Percentiles rank a stretch among this genome's conserved stretches.
Evolutionary conservation across 106 monocot genomes (phyloP).

Genomic region (Dendrobium huoshanense): DNA sequence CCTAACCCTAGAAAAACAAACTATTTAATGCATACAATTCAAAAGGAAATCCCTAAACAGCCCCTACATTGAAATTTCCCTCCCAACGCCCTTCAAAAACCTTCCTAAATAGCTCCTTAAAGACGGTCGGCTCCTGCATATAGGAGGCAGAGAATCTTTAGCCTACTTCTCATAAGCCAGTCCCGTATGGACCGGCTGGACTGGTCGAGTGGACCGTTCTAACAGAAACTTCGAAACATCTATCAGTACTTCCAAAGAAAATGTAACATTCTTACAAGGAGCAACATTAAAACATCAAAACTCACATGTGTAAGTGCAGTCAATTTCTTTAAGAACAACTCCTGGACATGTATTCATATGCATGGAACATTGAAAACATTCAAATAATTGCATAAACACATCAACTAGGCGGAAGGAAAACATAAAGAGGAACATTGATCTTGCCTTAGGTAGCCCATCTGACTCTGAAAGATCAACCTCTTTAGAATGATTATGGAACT

Average conservation of each 20-base stretch:
- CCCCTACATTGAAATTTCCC: too few relatives aligned
- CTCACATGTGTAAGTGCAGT: background rate
- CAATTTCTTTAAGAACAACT: background rate
- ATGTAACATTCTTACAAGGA: background rate
- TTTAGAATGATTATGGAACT: conserved; percentile 39
- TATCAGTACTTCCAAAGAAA: background rate
- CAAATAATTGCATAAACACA: background rate
- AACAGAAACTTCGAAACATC: background rate
- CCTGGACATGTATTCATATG: background rate
- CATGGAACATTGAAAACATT: background rate
- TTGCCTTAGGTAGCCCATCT: conserved; percentile 6
- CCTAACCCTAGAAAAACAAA: too few relatives aligned
- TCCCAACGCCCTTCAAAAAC: too few relatives aligned
- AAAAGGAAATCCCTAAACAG: too few relatives aligned
- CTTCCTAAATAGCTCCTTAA: too few relatives aligned
- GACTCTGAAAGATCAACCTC: conserved; percentile 14
- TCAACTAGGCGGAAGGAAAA: background rate
- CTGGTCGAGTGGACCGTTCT: too few relatives aligned
- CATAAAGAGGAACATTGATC: background rate
- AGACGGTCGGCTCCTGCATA: too few relatives aligned
- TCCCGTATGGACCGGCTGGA: too few relatives aligned
- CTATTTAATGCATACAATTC: too few relatives aligned
- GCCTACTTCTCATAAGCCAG: too few relatives aligned
- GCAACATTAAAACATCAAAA: background rate
- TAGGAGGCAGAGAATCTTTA: too few relatives aligned